Base-by-base conservation (phyloP, 148 eudicot genomes). In the Vaccinium macrocarpon region DNA sequence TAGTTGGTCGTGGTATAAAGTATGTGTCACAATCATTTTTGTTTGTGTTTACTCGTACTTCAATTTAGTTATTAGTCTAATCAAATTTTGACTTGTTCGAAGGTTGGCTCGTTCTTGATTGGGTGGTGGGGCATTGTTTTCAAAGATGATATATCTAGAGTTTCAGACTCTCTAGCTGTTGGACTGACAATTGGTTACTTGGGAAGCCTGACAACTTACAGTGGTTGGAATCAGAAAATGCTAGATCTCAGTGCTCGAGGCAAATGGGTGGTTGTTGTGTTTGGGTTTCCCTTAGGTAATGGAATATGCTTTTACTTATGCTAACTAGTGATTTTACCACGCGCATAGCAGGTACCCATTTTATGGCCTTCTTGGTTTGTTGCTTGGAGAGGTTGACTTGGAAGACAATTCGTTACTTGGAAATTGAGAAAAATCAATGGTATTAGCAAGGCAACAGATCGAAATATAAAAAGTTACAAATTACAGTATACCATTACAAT, bases 161-260 rank as follows among this genome's bases (percentile, higher is more conserved):
- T 91, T 25, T 93, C 95, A 4, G 91, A 92, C 61, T 89, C 91
- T 73, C 90, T 96, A 70, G 97, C 93, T 18, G 86, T 92, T 82
- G 99, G 99, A 50, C 70, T 96, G 38, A 70, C 97, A 50, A 96
- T 95, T 81, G 99, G 99, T 84, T 96, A 93, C 88, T 86, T 96
- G 23, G 99, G 99, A 76, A 96, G 99, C 86, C 94, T 96, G 21
- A 94, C 98, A 49, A 96, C 99, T 46, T 96, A 93, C 84, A 96
- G 98, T 75, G 97, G 99, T 78, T 96, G 98, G 99, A 96, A 94
- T 87, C 97, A 94, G 83, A 90, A 91, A 89, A 93, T 96, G 97
- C 93, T 96, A 4, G 95, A 96, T 72, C 98, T 96, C 81, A 91
- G 97, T 84, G 92, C 88, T 78, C 57, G 89, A 25, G 98, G 95